Evolutionary conservation across 768 basidiomycete species (phyloP), one percentile per base, ranked within the genome.

Genomic region (Serendipita sp.): DNA sequence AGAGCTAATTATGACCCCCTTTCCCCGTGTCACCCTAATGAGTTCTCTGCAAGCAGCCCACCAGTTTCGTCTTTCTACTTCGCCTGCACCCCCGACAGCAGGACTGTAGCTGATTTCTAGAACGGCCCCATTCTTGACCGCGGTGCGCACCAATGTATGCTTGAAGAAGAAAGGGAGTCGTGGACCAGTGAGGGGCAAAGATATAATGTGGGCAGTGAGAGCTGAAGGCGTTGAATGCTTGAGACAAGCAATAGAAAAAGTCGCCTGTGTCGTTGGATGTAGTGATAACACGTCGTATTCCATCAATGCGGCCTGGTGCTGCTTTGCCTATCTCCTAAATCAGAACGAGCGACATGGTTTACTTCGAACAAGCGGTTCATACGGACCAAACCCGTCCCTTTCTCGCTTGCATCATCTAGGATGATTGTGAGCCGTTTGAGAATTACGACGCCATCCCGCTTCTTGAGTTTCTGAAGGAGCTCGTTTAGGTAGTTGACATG

Each of bases 91-190:
- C 0, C 84, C 83, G 0, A 92, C 73, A 0, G 88, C 86, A 13
- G 87, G 86, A 0, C 82, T 83, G 67, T 91, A 92, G 67, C 78
- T 79, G 52, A 93, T 81, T 73, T 92, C 91, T 70, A 94, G 91
- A 0, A 85, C 85, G 0, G 85, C 85, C 7, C 91, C 91, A 67
- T 89, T 89, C 68, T 85, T 85, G 30, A 89, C 77, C 1, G 91
- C 89, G 0, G 86, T 85, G 48, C 88, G 83, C 36, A 92, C 80
- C 54, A 91, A 77, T 0, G 91, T 91, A 70, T 91, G 89, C 70
- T 88, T 91, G 70, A 93, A 78, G 68, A 86, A 80, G 71, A 86
- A 93, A 1, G 88, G 84, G 1, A 90, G 80, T 11, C 90, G 83
- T 0, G 89, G 86, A 0, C 84, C 78, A 0, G 88, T 86, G 16